Conservation (phyloP, 2,329 filamentous ascomycete genomes). For the Clarireedia homoeocarpa region DNA sequence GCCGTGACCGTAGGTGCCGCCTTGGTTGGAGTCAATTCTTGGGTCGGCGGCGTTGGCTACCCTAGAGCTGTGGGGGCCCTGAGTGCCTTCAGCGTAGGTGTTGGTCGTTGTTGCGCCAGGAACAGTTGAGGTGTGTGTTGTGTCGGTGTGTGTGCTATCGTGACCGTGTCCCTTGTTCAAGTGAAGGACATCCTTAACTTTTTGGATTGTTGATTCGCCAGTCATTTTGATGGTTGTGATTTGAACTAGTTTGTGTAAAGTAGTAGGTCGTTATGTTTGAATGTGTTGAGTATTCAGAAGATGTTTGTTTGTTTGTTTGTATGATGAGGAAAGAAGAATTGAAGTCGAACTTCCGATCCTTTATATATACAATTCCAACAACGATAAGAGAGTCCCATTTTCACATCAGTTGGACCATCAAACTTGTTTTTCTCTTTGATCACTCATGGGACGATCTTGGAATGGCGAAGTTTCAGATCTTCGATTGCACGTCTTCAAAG, state of each 20-base stretch:
- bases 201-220: constrained; percentile 34
- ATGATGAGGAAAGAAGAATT: not conserved
- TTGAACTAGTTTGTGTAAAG: not conserved
- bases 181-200: constrained; percentile 38
- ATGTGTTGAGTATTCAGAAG: not conserved
- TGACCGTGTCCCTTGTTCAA: constrained; percentile 17
- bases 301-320: not conserved
- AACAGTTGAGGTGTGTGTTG: constrained; percentile 12
- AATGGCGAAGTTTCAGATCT: not conserved
- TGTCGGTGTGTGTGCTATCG: not conserved
- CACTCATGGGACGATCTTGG: not conserved
- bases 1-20: constrained; percentile 10
- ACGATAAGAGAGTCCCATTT: not conserved
- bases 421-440: not conserved
- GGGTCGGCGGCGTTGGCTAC: not conserved
- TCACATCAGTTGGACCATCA: not conserved
- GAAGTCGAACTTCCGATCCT: not conserved
- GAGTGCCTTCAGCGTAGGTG: not conserved
- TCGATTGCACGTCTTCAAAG: not conserved
- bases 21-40: constrained; percentile 9
- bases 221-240: constrained; percentile 31
- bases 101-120: constrained; percentile 7
- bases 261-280: not conserved
- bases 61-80: not conserved
- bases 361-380: not conserved